Evolutionary conservation across 176 grass and related monocot genomes (phyloP), one percentile per base, ranked within the genome.

Genomic region (Chrysopogon serrulatus): DNA sequence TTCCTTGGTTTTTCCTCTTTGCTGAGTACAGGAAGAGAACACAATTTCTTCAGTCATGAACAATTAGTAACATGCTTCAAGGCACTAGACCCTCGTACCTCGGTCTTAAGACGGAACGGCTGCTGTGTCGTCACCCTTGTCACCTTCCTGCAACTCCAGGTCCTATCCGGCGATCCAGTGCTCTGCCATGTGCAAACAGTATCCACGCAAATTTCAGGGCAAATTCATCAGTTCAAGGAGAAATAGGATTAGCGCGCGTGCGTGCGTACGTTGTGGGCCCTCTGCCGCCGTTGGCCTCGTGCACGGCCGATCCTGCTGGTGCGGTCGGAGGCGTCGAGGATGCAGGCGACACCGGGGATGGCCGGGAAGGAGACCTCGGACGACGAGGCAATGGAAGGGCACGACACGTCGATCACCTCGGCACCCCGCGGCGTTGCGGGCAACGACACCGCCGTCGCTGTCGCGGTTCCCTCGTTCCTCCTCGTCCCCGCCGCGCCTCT

Each of bases 41-140:
- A 68, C 14, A 44, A 57, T 79, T 73, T 68, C 23, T 79, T 74
- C 34, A 49, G 63, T 31, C 48, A 75, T 40, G 19, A 23, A 10
- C 19, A 21, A 18, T 1, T 17, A n/a, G 24, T 27, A 40, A n/a
- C 10, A 8, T 68, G 5, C 2, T 69, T 13, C 1, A 11, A 8
- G 3, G 10, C n/a, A 43, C 21, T 59, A 21, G 18, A 14, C 27
- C n/a, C 5, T 32, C 19, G 67, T 91, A 97, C 95, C 92, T 91
- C 92, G 0, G 95, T 98, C 78, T 85, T 95, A 21, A 98, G 86
- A 54, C 86, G 90, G 79, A 98, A 98, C 14, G 95, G 92, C 63
- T 74, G 84, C 62, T 86, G 86, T 10, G 59, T 88, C 4, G 90
- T 92, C 65, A 84, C 82, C 4, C 64, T 30, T 24, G 78, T 88